These are phyloP conservation scores for Leccinum sublutescens DNA, from an alignment of 768 basidiomycete species.

Conservation along the genomic window DNA sequence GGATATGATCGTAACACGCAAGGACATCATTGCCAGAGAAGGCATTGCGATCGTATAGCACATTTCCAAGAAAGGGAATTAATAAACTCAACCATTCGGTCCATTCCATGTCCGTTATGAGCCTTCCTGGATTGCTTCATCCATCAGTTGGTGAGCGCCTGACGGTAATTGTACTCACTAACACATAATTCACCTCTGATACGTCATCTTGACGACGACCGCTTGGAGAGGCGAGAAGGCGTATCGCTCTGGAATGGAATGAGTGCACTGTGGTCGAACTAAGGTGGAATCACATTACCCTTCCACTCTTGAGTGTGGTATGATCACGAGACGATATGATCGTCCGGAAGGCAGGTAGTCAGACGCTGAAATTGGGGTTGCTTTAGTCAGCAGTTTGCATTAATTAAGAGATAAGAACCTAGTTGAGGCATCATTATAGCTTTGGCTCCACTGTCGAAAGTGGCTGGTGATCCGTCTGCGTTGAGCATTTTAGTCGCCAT, in stretches of 20 bases:
- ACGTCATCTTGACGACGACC: conserved; percentile 13
- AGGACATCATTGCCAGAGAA: conserved; percentile 33
- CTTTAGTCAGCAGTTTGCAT: conserved; percentile 7
- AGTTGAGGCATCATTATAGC: conserved; percentile 68
- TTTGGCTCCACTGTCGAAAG: conserved; percentile 59
- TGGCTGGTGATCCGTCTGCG: conserved; percentile 62
- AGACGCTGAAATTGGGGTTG: conserved; percentile 23
- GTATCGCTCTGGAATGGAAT: conserved; percentile 36
- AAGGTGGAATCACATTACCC: conserved; percentile 37
- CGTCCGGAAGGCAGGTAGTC: conserved; percentile 43
- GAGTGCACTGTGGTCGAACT: conserved; percentile 7
- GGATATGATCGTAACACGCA: conserved; percentile 56
- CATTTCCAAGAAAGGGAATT: conserved; percentile 3
- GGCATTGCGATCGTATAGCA: conserved; percentile 22
- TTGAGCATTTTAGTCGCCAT: conserved; percentile 66
- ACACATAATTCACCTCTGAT: conserved; percentile 23
- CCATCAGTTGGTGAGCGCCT: conserved; percentile 8
- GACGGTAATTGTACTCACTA: conserved; percentile 28
- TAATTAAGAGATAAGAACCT: conserved; percentile 38
- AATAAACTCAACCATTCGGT: conserved; percentile 1
- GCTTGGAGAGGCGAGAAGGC: conserved; percentile 39
- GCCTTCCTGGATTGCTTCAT: conserved; percentile 11
- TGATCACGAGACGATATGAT: conserved; percentile 43
- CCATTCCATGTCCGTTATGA: conserved; percentile 28
- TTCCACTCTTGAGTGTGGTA: conserved; percentile 38